Percentiles rank a stretch among this genome's conserved stretches.
Evolutionary conservation across 164 flowering plant genomes (phyloP).

Genomic region (Hamamelis virginiana): DNA sequence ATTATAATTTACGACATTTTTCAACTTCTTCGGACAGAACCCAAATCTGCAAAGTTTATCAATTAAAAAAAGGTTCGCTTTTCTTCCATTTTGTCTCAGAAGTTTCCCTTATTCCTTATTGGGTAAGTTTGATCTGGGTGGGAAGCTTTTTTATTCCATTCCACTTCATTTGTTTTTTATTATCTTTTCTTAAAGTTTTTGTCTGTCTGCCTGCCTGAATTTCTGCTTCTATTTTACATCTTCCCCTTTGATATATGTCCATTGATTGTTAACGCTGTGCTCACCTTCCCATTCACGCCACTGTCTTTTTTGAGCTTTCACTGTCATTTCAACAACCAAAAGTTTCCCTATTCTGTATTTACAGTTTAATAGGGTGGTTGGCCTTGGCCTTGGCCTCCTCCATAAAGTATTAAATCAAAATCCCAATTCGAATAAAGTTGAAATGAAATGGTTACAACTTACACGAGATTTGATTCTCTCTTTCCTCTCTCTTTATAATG

Average conservation of each 20-base stretch:
- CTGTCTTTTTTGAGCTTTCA: not conserved
- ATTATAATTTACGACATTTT: too few species aligned
- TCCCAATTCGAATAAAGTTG: not conserved
- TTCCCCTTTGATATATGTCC: too few species aligned
- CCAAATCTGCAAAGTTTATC: too few species aligned
- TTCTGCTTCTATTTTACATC: too few species aligned
- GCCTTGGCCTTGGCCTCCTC: slow-evolving; percentile 6
- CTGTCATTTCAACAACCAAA: slow-evolving; percentile 14
- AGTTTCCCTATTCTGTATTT: not conserved
- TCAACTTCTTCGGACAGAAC: too few species aligned
- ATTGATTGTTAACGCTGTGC: too few species aligned
- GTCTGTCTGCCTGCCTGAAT: too few species aligned
- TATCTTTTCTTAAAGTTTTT: not conserved
- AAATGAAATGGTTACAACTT: not conserved
- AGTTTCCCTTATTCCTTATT: too few species aligned
- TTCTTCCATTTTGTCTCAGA: too few species aligned
- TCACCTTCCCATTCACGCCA: too few species aligned
- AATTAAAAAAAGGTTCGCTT: too few species aligned
- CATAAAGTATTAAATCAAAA: not conserved
- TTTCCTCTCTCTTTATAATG: not conserved
- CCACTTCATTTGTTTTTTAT: not conserved
- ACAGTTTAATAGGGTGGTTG: slow-evolving; percentile 7
- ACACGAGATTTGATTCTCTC: not conserved
- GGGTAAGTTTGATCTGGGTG: too few species aligned
- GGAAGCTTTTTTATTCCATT: not conserved